Conservation (phyloP, 768 basidiomycete species). For the Lentinula guzmanii region DNA sequence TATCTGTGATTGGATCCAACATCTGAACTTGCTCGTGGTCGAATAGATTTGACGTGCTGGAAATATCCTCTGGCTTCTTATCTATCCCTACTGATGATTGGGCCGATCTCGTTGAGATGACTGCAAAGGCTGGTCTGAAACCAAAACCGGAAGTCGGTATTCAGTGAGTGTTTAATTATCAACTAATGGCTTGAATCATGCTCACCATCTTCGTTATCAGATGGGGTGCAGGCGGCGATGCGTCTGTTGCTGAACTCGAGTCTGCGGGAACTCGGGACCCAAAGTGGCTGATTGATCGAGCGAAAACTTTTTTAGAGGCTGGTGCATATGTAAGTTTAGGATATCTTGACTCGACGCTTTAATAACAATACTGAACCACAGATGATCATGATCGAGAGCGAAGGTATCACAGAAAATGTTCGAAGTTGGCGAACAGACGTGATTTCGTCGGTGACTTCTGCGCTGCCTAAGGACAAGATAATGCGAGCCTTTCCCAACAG, state of each 20-base stretch:
- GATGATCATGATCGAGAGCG: conserved; percentile 42
- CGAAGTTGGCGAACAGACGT: conserved; percentile 34
- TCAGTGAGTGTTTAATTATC: conserved; percentile 15
- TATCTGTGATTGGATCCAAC: not conserved
- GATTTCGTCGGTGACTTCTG: conserved; percentile 33
- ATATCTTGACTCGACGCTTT: not conserved
- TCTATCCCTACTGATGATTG: conserved; percentile 40
- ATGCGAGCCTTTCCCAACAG: conserved; percentile 20
- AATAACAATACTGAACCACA: not conserved
- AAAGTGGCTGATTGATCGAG: conserved; percentile 34
- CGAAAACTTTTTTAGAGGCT: conserved; percentile 32
- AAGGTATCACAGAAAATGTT: conserved; percentile 43
- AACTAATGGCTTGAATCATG: not conserved
- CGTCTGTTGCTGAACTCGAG: conserved; percentile 30
- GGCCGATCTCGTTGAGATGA: conserved; percentile 32
- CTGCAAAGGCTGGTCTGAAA: conserved; percentile 30
- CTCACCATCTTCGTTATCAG: conserved; percentile 1
- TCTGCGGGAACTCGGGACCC: conserved; percentile 32
- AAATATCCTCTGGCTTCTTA: conserved; percentile 38
- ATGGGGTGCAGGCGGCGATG: conserved; percentile 40
- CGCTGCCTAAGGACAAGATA: conserved; percentile 33
- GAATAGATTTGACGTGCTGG: conserved; percentile 35
- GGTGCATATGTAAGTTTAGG: conserved; percentile 23
- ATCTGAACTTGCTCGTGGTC: not conserved
- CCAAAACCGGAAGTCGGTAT: conserved; percentile 41